These are phyloP conservation scores for Pyrus hybrid DNA, from an alignment of 331 rosid species.

Conservation along the genomic window DNA sequence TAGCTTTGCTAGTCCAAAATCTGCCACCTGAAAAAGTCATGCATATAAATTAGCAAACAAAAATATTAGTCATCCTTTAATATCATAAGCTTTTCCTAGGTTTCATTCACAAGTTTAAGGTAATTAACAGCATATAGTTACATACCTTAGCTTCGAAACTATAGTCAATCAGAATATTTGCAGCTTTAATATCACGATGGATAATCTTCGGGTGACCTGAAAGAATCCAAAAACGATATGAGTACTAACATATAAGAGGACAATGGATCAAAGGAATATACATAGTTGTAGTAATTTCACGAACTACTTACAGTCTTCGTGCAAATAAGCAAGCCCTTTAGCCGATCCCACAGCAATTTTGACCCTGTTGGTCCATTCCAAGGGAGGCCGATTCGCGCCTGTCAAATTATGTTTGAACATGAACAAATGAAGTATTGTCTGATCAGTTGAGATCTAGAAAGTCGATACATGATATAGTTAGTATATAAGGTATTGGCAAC, in stretches of 20 bases:
- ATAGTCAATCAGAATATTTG: constrained; percentile 58
- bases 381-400: constrained; percentile 36
- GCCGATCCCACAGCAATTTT: constrained; percentile 66
- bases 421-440: not conserved
- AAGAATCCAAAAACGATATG: not conserved
- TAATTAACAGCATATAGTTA: not conserved
- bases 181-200: constrained; percentile 66
- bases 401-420: not conserved
- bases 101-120: not conserved
- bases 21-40: constrained; percentile 45
- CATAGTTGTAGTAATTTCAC: not conserved
- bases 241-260: not conserved
- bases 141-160: constrained; percentile 63
- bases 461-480: too few species aligned
- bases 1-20: constrained; percentile 75
- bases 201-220: constrained; percentile 82
- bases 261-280: not conserved
- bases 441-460: too few species aligned
- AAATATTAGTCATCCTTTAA: not conserved
- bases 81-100: not conserved
- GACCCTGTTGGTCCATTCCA: constrained; percentile 56
- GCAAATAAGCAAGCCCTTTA: constrained; percentile 84
- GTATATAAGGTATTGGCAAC: too few species aligned
- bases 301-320: constrained; percentile 58
- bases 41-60: not conserved